phyloP scores from a whole-genome alignment of 108 stramenopile genomes.

The Phaeodactylum tricornutum region DNA sequence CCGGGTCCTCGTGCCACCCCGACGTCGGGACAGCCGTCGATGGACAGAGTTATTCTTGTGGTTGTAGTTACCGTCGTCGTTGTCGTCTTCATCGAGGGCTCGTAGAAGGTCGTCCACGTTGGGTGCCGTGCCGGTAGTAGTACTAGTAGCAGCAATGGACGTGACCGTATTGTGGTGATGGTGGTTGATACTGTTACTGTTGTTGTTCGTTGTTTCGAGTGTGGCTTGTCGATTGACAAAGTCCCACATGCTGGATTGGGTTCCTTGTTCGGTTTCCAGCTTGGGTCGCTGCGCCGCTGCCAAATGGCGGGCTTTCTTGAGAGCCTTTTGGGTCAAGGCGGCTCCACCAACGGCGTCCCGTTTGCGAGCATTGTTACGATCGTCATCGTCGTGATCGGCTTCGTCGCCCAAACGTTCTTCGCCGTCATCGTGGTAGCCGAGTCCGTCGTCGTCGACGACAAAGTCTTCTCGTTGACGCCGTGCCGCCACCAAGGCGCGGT shows the following conservation, averaged over 20 bases:
- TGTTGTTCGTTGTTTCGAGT: no score
- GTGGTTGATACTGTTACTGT: not conserved
- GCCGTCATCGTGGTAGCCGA: conserved; percentile 97
- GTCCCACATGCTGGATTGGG: conserved; percentile 64
- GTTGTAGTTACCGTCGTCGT: conserved; percentile 1
- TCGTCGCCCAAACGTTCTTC: conserved; percentile 84
- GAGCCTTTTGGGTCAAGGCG: conserved; percentile 40
- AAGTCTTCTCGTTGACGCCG: conserved; percentile 93
- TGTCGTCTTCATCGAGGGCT: not conserved
- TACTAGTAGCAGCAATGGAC: not conserved
- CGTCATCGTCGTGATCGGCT: conserved; percentile 19
- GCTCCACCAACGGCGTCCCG: conserved; percentile 20
- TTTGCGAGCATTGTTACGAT: conserved; percentile 16
- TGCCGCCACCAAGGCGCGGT: conserved; percentile 66
- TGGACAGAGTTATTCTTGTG: conserved; percentile 3
- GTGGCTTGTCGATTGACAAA: conserved; percentile 53
- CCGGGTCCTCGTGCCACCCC: not conserved
- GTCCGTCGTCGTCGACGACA: conserved; percentile 98
- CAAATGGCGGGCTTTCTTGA: conserved; percentile 58
- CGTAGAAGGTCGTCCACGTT: conserved; percentile 8
- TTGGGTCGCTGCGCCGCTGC: conserved; percentile 7
- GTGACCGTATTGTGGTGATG: not conserved
- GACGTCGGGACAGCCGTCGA: not conserved
- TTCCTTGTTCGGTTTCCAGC: conserved; percentile 20
- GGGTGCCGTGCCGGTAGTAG: not conserved